Conservation (phyloP, 148 eudicot genomes). For the Rhododendron ovatum region DNA sequence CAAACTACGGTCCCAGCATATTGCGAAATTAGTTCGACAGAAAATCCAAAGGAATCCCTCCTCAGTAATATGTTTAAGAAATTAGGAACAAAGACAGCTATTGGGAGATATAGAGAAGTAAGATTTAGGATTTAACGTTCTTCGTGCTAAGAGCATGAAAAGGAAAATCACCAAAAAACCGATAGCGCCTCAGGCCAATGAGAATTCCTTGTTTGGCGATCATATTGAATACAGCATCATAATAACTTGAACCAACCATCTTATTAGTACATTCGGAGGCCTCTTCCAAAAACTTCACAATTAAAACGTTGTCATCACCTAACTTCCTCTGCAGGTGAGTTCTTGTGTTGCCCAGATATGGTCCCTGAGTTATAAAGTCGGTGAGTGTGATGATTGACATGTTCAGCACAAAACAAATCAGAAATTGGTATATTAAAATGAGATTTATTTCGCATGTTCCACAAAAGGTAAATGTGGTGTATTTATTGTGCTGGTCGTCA, state of each 20-base stretch:
- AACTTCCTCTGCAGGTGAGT: slow-evolving; percentile 61
- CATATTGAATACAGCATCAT: too few species aligned
- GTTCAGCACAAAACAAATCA: not conserved
- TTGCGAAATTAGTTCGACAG: not conserved
- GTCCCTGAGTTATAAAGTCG: slow-evolving; percentile 40
- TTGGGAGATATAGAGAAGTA: not conserved
- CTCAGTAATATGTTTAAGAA: not conserved
- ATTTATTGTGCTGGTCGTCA: not conserved
- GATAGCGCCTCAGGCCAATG: slow-evolving; percentile 51
- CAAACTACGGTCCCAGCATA: not conserved
- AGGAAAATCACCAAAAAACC: slow-evolving; percentile 52
- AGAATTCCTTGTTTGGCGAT: slow-evolving; percentile 53
- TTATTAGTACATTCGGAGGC: slow-evolving; percentile 1
- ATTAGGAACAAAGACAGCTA: not conserved
- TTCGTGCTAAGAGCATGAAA: not conserved
- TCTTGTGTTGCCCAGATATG: slow-evolving; percentile 44
- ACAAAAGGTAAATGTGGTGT: not conserved
- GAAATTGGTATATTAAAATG: not conserved
- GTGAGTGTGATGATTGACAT: not conserved
- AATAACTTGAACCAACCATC: not conserved
- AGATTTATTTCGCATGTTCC: not conserved
- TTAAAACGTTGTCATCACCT: slow-evolving; percentile 72
- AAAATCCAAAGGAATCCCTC: not conserved
- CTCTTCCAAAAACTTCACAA: slow-evolving; percentile 51
- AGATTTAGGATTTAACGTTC: not conserved